Evolutionary conservation across 371 early-diverging fungal genomes (phyloP), one percentile per base, ranked within the genome.

Genomic region (Rhizopus arrhizus): DNA sequence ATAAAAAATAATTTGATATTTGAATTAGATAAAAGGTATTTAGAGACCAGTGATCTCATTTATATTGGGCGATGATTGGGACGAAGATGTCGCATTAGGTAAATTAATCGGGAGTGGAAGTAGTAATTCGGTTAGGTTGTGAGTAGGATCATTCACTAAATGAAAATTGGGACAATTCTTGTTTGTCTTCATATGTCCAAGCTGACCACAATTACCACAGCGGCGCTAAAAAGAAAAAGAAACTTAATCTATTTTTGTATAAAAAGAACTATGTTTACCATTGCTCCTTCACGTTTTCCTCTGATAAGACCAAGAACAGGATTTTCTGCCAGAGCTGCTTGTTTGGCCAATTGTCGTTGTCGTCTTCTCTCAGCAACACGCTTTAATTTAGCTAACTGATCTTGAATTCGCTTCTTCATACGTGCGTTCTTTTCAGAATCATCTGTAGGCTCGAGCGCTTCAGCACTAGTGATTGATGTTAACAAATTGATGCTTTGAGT

Each of bases 111-210:
- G 6, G 2, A 11, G 36, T 9, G 36, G 36, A 36, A 11, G 36
- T 9, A 11, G 36, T 11, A 36, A 36, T 36, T 36, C 36, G 6
- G 36, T 36, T 11, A 36, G 6, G 36, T 36, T 36, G 11, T 36
- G 6, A 11, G 36, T 36, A 11, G 36, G 36, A 36, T 36, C 36
- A 36, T 36, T 36, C 36, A 36, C 11, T 11, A 74, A 36, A 57
- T 84, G 77, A 48, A 83, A 90, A 64, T 77, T 86, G 48, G 93
- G 93, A 58, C 94, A 94, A 53, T 84, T 89, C 53, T 89, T 87
- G 70, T 92, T 94, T 7, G 93, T 93, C 71, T 90, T 93, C 91
- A 91, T 94, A 56, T 94, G 94, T 22, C 94, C 94, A 12, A 87
- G 68, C 61, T 87, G 82, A 42, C 93, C 93, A 70, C 94, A 94